Evolutionary conservation across 805 yeast genomes (phyloP).

Genomic region (Candida ponderosae): DNA sequence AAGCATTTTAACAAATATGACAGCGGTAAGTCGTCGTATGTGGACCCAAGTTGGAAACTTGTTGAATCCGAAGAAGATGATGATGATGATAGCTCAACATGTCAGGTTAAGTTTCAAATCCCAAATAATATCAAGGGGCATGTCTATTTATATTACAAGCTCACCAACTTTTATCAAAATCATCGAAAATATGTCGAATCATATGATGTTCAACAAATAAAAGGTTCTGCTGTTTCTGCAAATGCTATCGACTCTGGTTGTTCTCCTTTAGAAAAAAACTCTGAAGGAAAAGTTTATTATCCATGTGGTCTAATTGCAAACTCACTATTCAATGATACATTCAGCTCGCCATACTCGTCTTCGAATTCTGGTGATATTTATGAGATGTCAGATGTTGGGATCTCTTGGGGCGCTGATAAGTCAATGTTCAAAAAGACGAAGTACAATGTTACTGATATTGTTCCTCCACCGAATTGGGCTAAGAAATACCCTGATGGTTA

Average conservation of each 20-base stretch:
- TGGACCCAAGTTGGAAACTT: conserved; percentile 58
- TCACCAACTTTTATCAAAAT: conserved; percentile 90
- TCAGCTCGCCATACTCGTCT: conserved; percentile 37
- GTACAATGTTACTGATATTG: conserved; percentile 52
- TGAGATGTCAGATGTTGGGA: conserved; percentile 22
- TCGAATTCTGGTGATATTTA: conserved; percentile 4
- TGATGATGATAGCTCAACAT: conserved; percentile 34
- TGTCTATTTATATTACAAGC: conserved; percentile 68
- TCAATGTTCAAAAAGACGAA: conserved; percentile 63
- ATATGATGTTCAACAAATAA: conserved; percentile 71
- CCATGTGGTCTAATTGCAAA: conserved; percentile 97
- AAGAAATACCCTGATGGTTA: conserved; percentile 68
- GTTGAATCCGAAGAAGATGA: conserved; percentile 21
- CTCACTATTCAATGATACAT: conserved; percentile 85
- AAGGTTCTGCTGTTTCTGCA: conserved; percentile 60
- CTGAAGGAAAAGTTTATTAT: conserved; percentile 58
- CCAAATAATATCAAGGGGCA: conserved; percentile 69
- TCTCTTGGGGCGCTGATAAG: conserved; percentile 82
- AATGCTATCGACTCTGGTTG: conserved; percentile 46
- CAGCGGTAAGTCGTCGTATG: neutral
- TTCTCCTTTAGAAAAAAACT: conserved; percentile 49
- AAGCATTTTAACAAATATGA: conserved; percentile 50
- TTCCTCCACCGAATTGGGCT: conserved; percentile 82
- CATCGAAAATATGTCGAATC: conserved; percentile 91
- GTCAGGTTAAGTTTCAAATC: conserved; percentile 64